Conservation (phyloP, 2,329 filamentous ascomycete genomes). For the Arthrobotrys conoides region DNA sequence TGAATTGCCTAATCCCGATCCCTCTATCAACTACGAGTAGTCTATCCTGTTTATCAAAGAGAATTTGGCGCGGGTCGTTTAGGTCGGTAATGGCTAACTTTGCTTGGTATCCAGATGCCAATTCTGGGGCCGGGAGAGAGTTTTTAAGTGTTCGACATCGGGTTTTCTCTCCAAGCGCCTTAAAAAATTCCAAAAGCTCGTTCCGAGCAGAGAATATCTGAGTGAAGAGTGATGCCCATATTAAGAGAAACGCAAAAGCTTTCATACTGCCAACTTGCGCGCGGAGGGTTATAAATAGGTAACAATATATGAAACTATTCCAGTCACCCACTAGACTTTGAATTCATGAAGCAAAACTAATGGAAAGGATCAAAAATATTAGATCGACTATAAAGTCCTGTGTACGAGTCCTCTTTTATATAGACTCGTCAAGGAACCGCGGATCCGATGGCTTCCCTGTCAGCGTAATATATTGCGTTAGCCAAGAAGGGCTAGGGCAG, state of each 20-base stretch:
- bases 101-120: conserved; percentile 68
- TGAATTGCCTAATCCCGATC: conserved; percentile 68
- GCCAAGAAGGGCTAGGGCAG: not conserved
- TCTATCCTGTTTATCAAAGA: conserved; percentile 69
- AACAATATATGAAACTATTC: not conserved
- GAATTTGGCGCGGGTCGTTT: conserved; percentile 68
- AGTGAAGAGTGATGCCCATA: conserved; percentile 31
- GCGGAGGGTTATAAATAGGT: not conserved
- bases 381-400: not conserved
- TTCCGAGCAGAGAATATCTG: conserved; percentile 21
- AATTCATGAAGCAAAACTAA: not conserved
- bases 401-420: not conserved
- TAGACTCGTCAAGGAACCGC: not conserved
- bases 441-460: not conserved
- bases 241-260: not conserved
- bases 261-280: conserved; percentile 12
- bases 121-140: conserved; percentile 13
- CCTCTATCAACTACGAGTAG: conserved; percentile 70
- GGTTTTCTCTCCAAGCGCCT: not conserved
- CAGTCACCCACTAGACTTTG: not conserved
- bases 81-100: conserved; percentile 68
- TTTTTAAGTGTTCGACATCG: conserved; percentile 31
- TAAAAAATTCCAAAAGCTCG: not conserved
- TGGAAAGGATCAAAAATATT: too few species aligned
- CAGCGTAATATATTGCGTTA: not conserved